Base-by-base conservation (phyloP, 257 asterid species). In the Jaltomata sinuosa region DNA sequence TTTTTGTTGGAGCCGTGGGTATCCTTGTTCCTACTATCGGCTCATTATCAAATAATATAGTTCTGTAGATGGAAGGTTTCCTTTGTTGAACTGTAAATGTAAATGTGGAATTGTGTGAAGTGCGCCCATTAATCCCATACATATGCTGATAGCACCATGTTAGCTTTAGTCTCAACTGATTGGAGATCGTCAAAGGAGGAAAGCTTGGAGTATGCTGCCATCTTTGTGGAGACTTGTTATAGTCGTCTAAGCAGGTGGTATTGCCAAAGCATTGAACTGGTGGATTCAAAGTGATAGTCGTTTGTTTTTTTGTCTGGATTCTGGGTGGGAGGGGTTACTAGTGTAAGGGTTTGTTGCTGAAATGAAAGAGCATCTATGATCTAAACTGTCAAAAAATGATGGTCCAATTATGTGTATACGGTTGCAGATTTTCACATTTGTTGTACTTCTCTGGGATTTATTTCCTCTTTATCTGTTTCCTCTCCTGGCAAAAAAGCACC, bases 11-110 rank as follows among this genome's bases (percentile, higher is more conserved):
- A 88, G 88, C 87, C 82, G 65, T 82, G 87, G 90, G 64, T 65
- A 83, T 80, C 84, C 82, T 85, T 54, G 83, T 83, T 91, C 89
- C 88, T 88, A 89, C 90, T 88, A 83, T 87, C 88, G 72, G 67
- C 88, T 87, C 90, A 93, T 86, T 68, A 87, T 88, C 88, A 81
- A 88, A 84, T 84, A 84, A 82, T 72, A 40, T 57, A 83, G 84
- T 87, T 88, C 89, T 72, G 22, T 83, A 84, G 88, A 89, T 85
- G 84, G 90, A 79, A 61, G 85, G 85, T 89, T 89, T 89, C 83
- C 85, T 80, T 87, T 85, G 91, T 86, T 86, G 88, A 89, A 89
- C 89, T 93, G 94, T 94, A 88, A 88, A 94, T 91, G 87, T 90
- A 82, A 84, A 88, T 88, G 88, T 83, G 84, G 82, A 79, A 85